A percentile compares a stretch with the other conserved stretches of the same genome.
Conservation (phyloP, 1,284 basidiomycete genomes). For the Pascua guehoae region DNA sequence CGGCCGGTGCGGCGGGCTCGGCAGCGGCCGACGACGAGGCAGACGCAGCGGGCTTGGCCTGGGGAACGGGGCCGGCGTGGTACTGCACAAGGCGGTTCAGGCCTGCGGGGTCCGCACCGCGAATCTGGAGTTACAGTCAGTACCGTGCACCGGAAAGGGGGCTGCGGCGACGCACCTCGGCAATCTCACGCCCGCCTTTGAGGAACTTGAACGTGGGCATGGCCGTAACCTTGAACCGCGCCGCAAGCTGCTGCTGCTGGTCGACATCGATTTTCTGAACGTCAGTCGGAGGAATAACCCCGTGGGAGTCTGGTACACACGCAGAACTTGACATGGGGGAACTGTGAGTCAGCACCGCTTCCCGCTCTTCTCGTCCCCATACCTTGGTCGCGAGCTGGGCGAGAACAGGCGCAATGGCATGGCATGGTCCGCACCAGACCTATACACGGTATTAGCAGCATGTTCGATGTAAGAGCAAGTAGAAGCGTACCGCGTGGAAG, state of each 20-base stretch:
- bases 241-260: constrained; percentile 44
- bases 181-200: constrained; percentile 48
- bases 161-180: constrained; percentile 28
- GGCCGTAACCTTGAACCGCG: constrained; percentile 46
- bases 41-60: constrained; percentile 2
- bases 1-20: constrained; percentile 12
- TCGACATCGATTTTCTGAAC: constrained; percentile 52
- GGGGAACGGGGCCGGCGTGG: constrained; percentile 12
- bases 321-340: constrained; percentile 41
- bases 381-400: constrained; percentile 39
- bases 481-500: constrained; percentile 34
- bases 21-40: constrained; percentile 8
- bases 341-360: constrained; percentile 1
- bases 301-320: constrained; percentile 7
- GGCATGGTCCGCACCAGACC: constrained; percentile 44
- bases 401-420: constrained; percentile 46
- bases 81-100: constrained; percentile 23
- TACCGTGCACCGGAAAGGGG: too few relatives aligned
- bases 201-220: constrained; percentile 55
- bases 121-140: constrained; percentile 28
- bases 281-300: constrained; percentile 10
- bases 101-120: constrained; percentile 43
- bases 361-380: background rate
- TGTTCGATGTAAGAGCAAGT: background rate
- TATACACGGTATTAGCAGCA: background rate